Evolutionary conservation across 805 yeast genomes (phyloP), one percentile per base, ranked within the genome.

Genomic region (Candida maltosa): DNA sequence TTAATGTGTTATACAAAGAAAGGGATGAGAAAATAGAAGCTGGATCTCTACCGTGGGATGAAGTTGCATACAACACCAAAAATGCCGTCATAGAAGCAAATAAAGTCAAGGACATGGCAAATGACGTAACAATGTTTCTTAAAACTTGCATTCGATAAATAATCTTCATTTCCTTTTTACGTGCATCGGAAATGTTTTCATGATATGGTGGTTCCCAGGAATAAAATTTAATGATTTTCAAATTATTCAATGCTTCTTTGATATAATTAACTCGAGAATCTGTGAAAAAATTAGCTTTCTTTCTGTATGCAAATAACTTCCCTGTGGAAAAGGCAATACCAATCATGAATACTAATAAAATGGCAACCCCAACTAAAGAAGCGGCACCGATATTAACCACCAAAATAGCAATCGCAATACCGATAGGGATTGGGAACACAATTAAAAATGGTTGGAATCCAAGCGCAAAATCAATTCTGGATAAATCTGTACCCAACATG

Each of bases 121-220:
- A 51, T 1, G 95, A 81, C 35, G 81, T 76, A 23, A 57, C 48
- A 31, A 82, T 56, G 46, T 76, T 84, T 54, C 89, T 76, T 19
- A 76, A 54, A 28, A 79, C 65, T 49, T 84, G 89, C 67, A 87
- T 75, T 35, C 61, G 65, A 42, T 78, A 70, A 40, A 89, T 72
- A 33, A 68, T 64, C 4, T 50, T 46, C 73, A 85, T 79, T 59
- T 88, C 97, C 15, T 63, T 51, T 0, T 52, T 48, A 54, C 97
- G 75, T 18, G 76, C 66, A 9, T 65, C 69, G 11, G 75, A 51
- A 23, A 89, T 72, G 34, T 71, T 63, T 7, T 69, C 56, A 35
- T 70, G 69, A 54, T 87, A 89, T 1, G 96, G 88, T 21, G 69
- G 69, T 60, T 89, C 97, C 96, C 96, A 89, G 1, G 94, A 85